Conservation (phyloP, 768 basidiomycete species). For the Calvatia gigantea region DNA sequence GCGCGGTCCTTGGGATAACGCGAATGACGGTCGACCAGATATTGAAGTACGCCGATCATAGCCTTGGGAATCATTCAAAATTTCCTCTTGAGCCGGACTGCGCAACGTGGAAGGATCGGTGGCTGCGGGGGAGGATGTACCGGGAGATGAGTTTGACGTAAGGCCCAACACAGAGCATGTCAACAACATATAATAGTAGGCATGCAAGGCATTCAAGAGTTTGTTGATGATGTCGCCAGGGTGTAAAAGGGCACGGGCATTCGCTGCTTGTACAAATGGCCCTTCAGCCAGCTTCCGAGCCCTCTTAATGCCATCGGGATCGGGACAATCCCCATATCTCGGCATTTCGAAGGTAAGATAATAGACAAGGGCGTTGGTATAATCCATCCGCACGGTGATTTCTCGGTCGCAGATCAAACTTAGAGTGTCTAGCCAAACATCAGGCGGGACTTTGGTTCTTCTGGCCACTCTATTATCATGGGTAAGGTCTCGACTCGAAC, state of each 20-base stretch:
- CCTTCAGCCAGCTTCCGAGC: slow-evolving; percentile 44
- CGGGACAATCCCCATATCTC: slow-evolving; percentile 49
- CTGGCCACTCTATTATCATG: slow-evolving; percentile 41
- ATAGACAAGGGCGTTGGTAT: slow-evolving; percentile 66
- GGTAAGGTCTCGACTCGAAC: slow-evolving; percentile 25
- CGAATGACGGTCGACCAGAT: slow-evolving; percentile 34
- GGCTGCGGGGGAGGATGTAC: slow-evolving; percentile 23
- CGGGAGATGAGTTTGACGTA: slow-evolving; percentile 36
- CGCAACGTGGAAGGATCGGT: not conserved
- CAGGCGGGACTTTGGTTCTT: slow-evolving; percentile 68
- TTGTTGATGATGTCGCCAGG: slow-evolving; percentile 60
- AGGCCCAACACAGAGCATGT: slow-evolving; percentile 64
- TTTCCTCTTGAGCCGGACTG: not conserved
- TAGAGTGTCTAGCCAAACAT: slow-evolving; percentile 89
- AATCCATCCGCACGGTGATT: slow-evolving; percentile 75
- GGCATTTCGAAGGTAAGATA: slow-evolving; percentile 79
- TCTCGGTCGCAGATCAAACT: slow-evolving; percentile 80
- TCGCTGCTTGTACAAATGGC: slow-evolving; percentile 42
- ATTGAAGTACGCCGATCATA: slow-evolving; percentile 6
- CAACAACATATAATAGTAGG: slow-evolving; percentile 76
- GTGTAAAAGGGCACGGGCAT: slow-evolving; percentile 45
- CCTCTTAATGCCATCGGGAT: slow-evolving; percentile 44
- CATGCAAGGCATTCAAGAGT: slow-evolving; percentile 78
- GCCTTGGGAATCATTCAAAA: not conserved
- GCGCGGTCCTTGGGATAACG: slow-evolving; percentile 40